Evolutionary conservation across 306 rosid genomes (phyloP), one percentile per base, ranked within the genome.

Genomic region (Canavalia ensiformis): DNA sequence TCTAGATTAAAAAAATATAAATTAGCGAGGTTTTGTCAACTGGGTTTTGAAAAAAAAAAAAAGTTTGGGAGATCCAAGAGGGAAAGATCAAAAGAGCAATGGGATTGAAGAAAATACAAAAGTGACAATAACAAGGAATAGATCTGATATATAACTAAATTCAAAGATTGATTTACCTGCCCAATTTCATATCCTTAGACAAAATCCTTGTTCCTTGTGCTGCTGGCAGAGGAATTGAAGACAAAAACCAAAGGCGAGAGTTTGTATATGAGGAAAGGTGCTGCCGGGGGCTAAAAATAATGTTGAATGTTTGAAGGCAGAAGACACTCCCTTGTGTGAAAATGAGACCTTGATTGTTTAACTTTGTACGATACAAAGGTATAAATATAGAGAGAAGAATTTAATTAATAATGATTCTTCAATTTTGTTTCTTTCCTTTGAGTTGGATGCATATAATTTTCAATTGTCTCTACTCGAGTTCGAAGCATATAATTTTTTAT

Each of bases 111-210:
- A 84, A 79, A 74, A 68, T 79, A 13, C 33, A 41, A 57, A 68
- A 79, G 81, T 74, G 84, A 84, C 13, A 25, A 79, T 79, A 79
- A 74, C 74, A 74, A 84, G 73, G 78, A 79, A 74, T 74, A 67
- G 50, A 84, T 67, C 31, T 8, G 67, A 80, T 84, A 74, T 33
- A 74, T 5, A 59, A 68, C 81, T 73, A 86, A 79, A 54, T 78
- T 88, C 89, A n/a, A 89, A 79, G 82, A 85, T 28, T 85, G 87
- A 37, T 86, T 90, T 68, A 52, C 84, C 70, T 42, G 55, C 79
- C 46, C n/a, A 60, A 74, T 84, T 79, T 79, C 74, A 58, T 74
- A 79, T 79, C 62, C 35, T 59, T 0, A 81, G 87, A 79, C 87
- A 84, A 84, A 74, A 31, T 51, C 69, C 81, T 84, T 84, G 87